Evolutionary conservation across 108 stramenopile species (phyloP).

Genomic region (Discostella stelligeroides): DNA sequence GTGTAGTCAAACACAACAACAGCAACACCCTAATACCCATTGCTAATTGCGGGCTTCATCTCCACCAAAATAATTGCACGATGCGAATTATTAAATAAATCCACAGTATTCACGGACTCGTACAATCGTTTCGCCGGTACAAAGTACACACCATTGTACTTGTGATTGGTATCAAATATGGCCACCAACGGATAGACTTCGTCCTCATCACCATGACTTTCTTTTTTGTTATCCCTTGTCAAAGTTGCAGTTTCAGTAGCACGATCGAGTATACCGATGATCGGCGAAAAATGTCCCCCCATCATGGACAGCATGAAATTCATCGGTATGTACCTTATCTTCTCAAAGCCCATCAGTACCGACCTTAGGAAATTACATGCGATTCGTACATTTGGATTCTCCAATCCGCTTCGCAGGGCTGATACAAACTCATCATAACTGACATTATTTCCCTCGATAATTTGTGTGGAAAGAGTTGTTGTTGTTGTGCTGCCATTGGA

Average conservation of each 20-base stretch:
- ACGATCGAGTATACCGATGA: constrained; percentile 41
- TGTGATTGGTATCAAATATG: constrained; percentile 47
- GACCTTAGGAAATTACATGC: constrained; percentile 41
- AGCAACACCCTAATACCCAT: no score
- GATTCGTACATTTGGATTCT: constrained; percentile 29
- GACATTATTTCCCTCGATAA: constrained; percentile 30
- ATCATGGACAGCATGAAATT: constrained; percentile 30
- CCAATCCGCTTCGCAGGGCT: constrained; percentile 23
- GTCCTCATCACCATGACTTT: no score
- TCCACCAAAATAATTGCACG: constrained; percentile 46
- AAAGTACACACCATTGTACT: constrained; percentile 44
- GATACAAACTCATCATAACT: constrained; percentile 33
- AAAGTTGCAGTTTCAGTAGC: no score
- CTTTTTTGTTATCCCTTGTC: no score
- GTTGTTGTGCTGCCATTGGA: constrained; percentile 13
- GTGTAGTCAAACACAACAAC: no score
- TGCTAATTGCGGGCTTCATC: no score
- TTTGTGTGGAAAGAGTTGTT: not conserved
- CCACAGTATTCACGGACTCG: constrained; percentile 33
- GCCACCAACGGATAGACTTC: constrained; percentile 33
- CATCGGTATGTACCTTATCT: constrained; percentile 27
- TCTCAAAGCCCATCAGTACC: constrained; percentile 36
- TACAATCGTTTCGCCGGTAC: constrained; percentile 41
- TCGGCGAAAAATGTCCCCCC: constrained; percentile 51
- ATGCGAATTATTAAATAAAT: constrained; percentile 33